phyloP scores from a whole-genome alignment of 1,139 yeast genomes.

The Kodamaea anthophila region DNA sequence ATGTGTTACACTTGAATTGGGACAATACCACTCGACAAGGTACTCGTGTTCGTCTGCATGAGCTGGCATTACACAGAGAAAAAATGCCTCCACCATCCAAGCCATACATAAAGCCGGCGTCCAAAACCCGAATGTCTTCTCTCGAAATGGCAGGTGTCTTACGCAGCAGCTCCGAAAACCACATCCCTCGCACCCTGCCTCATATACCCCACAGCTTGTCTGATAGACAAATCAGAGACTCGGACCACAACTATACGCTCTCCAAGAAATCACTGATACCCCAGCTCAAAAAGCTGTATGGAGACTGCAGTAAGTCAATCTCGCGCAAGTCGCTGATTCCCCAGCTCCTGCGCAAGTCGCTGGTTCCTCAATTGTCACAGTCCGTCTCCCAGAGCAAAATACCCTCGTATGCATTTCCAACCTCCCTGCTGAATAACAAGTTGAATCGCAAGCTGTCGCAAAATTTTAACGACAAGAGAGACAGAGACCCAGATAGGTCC shows the following conservation, averaged over 20 bases:
- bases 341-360: slow-evolving; percentile 4
- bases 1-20: slow-evolving; percentile 2
- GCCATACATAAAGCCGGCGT: slow-evolving; percentile 21
- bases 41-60: no score
- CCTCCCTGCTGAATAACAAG: slow-evolving; percentile 8
- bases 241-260: no score
- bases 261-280: slow-evolving; percentile 14
- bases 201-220: no score
- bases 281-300: slow-evolving; percentile 9
- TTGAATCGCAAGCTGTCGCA: slow-evolving; percentile 4
- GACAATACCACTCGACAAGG: no score
- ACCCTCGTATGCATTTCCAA: slow-evolving; percentile 7
- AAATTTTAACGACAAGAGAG: slow-evolving; percentile 3
- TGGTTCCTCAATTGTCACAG: slow-evolving; percentile 1
- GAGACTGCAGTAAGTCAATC: slow-evolving; percentile 8
- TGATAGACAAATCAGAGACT: no score
- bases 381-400: slow-evolving; percentile 3
- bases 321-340: slow-evolving; percentile 8
- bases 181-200: no score
- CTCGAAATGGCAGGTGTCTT: slow-evolving; percentile 34
- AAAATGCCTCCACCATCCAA: slow-evolving; percentile 10
- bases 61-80: neutral
- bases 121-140: slow-evolving; percentile 27
- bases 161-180: slow-evolving; percentile 1
- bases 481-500: slow-evolving; percentile 7